Conservation (phyloP, 192 early-diverging fungal genomes). For the Podila minutissima region DNA sequence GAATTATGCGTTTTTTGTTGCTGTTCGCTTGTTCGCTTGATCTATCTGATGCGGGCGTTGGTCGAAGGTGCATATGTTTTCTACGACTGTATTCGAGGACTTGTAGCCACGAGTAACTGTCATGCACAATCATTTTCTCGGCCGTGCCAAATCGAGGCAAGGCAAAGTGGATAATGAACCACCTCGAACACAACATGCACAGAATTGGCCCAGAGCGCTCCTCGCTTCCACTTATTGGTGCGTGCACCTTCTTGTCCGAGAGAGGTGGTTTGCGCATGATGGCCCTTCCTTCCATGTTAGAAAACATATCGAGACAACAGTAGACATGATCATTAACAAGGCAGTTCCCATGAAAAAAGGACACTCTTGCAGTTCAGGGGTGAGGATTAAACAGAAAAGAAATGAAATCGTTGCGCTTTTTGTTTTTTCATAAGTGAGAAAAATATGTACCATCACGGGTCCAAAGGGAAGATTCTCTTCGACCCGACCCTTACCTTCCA, state of each 20-base stretch:
- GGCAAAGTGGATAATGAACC: slow-evolving; percentile 1
- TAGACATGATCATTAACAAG: background rate
- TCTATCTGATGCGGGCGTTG: no score
- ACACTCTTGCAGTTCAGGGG: background rate
- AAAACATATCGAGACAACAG: background rate
- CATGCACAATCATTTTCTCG: no score
- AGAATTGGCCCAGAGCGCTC: background rate
- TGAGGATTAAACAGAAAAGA: background rate
- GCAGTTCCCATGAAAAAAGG: background rate
- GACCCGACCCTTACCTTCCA: no score
- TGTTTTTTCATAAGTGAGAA: background rate
- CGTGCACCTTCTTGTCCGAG: background rate
- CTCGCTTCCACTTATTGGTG: background rate
- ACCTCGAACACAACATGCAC: background rate
- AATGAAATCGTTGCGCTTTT: background rate
- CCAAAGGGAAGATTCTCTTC: background rate
- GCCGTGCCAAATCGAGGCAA: background rate
- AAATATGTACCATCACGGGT: background rate
- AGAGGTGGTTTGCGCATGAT: background rate
- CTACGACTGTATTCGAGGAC: no score
- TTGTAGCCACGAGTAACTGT: no score
- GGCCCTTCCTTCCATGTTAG: background rate
- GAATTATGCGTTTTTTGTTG: no score
- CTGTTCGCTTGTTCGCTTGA: no score
- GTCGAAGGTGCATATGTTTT: no score